phyloP scores from a whole-genome alignment of 352 stramenopile genomes.

The Phytopythium helicoides region DNA sequence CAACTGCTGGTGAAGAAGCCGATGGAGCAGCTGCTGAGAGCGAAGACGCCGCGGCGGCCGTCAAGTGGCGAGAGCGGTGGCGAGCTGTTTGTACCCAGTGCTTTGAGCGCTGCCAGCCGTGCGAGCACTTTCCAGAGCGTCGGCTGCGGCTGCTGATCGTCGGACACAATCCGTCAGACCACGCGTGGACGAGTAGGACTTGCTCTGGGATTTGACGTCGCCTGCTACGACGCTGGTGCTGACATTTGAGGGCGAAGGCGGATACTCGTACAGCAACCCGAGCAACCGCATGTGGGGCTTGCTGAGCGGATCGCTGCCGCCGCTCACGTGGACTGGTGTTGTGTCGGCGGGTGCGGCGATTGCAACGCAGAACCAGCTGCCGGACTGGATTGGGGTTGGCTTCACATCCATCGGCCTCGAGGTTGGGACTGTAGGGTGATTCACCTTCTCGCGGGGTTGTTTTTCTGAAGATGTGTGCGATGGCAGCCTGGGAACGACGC shows the following conservation, averaged over 20 bases:
- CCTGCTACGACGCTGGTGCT: neutral
- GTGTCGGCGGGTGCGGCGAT: constrained; percentile 56
- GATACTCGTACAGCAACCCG: constrained; percentile 82
- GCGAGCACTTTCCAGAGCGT: constrained; percentile 57
- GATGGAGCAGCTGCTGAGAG: neutral
- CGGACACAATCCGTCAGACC: constrained; percentile 87
- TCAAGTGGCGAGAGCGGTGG: constrained; percentile 80
- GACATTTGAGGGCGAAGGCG: constrained; percentile 13
- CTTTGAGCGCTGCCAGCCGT: constrained; percentile 49
- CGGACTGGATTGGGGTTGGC: constrained; percentile 56
- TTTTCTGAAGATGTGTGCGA: neutral
- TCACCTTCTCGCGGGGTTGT: neutral
- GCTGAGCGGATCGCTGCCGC: constrained; percentile 59
- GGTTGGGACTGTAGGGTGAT: constrained; percentile 23
- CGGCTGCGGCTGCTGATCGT: constrained; percentile 82
- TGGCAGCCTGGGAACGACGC: constrained; percentile 80
- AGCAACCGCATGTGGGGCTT: constrained; percentile 90
- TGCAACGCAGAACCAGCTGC: constrained; percentile 71
- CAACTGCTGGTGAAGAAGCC: too few relatives aligned
- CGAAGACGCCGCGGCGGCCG: neutral
- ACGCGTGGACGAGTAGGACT: constrained; percentile 80
- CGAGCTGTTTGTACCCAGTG: constrained; percentile 71
- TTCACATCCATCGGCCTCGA: constrained; percentile 84
- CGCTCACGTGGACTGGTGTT: constrained; percentile 59
- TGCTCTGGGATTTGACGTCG: neutral